A percentile compares a stretch with the other conserved stretches of the same genome.
These are phyloP conservation scores for Pseudogymnoascus sp. DNA, from an alignment of 2,329 filamentous ascomycete species.

Conservation along the genomic window DNA sequence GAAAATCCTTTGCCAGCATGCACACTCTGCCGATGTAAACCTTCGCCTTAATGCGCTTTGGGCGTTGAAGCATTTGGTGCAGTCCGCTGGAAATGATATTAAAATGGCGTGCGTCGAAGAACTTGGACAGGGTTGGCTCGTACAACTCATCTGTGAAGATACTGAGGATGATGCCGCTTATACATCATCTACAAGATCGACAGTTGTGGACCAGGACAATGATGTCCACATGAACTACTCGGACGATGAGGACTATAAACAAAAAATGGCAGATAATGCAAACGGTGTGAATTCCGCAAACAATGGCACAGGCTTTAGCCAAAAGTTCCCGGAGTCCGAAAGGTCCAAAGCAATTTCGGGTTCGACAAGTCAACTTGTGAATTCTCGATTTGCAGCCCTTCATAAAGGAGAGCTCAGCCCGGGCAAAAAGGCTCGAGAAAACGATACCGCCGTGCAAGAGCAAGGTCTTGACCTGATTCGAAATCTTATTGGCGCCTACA, in stretches of 20 bases:
- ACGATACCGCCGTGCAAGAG: slow-evolving; percentile 81
- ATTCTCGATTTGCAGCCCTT: slow-evolving; percentile 42
- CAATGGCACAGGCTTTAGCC: neutral
- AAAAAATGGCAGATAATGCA: neutral
- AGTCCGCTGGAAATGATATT: slow-evolving; percentile 60
- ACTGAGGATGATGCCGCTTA: slow-evolving; percentile 39
- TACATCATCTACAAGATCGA: slow-evolving; percentile 10
- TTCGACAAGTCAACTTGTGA: slow-evolving; percentile 39
- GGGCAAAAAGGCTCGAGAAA: slow-evolving; percentile 59
- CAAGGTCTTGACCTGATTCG: slow-evolving; percentile 84
- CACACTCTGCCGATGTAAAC: slow-evolving; percentile 70
- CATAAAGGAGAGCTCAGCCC: slow-evolving; percentile 63
- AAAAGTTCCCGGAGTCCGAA: neutral
- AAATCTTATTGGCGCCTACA: slow-evolving; percentile 67
- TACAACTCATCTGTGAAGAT: slow-evolving; percentile 65
- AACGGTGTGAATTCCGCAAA: neutral
- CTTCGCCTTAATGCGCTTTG: slow-evolving; percentile 81
- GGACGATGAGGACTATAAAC: slow-evolving; percentile 32
- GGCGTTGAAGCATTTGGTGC: slow-evolving; percentile 86
- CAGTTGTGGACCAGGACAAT: slow-evolving; percentile 43
- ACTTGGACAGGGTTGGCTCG: slow-evolving; percentile 71
- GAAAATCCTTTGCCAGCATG: slow-evolving; percentile 72
- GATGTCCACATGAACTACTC: slow-evolving; percentile 50
- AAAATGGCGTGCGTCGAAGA: slow-evolving; percentile 74
- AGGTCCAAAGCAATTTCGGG: slow-evolving; percentile 12